A percentile compares a stretch with the other conserved stretches of the same genome.
Evolutionary conservation across 805 yeast species (phyloP).

Genomic region (Kazachstania africana): DNA sequence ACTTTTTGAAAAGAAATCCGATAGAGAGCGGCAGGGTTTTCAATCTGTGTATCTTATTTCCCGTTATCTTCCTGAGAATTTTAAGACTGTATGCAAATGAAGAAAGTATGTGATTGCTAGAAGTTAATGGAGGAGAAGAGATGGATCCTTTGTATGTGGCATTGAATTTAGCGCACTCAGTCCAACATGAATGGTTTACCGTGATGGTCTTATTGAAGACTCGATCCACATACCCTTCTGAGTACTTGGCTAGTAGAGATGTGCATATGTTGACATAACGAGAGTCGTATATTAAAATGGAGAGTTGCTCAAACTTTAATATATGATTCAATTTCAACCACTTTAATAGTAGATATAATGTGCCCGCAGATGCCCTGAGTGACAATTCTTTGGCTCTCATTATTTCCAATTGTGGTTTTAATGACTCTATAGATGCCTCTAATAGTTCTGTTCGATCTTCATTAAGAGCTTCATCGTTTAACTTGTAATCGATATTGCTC

Average conservation of each 20-base stretch:
- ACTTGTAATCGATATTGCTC: constrained; percentile 16
- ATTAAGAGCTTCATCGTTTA: constrained; percentile 4
- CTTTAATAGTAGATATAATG: constrained; percentile 40
- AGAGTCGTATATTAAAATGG: constrained; percentile 64
- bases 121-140: not conserved
- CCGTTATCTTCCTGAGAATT: constrained; percentile 44
- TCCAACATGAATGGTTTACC: constrained; percentile 20
- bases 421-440: constrained; percentile 4
- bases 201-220: constrained; percentile 17
- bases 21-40: constrained; percentile 25
- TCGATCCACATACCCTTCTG: constrained; percentile 23
- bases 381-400: constrained; percentile 50
- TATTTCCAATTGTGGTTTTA: constrained; percentile 35
- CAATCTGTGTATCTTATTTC: constrained; percentile 59
- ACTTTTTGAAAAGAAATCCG: constrained; percentile 23
- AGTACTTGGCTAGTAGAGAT: constrained; percentile 15
- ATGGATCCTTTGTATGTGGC: constrained; percentile 3
- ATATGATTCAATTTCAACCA: constrained; percentile 79
- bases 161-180: constrained; percentile 15
- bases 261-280: constrained; percentile 32
- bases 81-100: constrained; percentile 28
- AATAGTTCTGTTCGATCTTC: too few species aligned
- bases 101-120: constrained; percentile 5
- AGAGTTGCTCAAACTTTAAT: constrained; percentile 64
- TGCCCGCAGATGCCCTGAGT: constrained; percentile 45